Evolutionary conservation across 2,329 filamentous ascomycete genomes (phyloP).

Genomic region (Alternaria longipes): DNA sequence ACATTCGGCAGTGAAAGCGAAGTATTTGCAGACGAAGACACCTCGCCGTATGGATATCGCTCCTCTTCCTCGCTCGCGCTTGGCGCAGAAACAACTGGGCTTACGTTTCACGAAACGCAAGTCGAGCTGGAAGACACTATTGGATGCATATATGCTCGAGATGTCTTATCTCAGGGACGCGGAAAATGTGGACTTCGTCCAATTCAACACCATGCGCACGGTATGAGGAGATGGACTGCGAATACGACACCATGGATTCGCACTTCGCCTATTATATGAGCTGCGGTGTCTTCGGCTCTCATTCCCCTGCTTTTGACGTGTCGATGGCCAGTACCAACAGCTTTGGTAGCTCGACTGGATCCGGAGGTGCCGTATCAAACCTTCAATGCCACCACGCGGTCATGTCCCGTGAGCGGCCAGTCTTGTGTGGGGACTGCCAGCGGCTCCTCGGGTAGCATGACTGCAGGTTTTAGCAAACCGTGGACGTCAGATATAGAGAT

Average conservation of each 20-base stretch:
- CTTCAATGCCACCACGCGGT: background rate
- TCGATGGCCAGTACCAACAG: background rate
- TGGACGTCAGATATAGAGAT: background rate
- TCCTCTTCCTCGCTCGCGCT: background rate
- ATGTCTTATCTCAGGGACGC: background rate
- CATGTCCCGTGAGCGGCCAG: background rate
- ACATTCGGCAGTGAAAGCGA: background rate
- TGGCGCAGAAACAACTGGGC: background rate
- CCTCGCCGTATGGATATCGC: background rate
- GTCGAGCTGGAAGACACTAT: background rate
- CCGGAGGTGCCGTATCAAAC: background rate
- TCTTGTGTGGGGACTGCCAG: background rate
- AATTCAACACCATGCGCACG: background rate
- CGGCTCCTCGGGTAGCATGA: background rate
- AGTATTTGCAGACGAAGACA: background rate
- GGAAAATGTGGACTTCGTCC: background rate
- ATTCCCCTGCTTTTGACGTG: fast-evolving
- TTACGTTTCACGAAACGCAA: background rate
- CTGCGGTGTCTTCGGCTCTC: background rate
- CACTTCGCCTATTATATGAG: background rate
- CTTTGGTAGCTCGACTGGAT: background rate
- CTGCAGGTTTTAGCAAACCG: background rate
- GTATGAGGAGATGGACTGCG: background rate
- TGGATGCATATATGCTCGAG: background rate
- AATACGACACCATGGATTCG: background rate